Evolutionary conservation across 306 rosid genomes (phyloP).

Genomic region (Citrullus mucosospermus): DNA sequence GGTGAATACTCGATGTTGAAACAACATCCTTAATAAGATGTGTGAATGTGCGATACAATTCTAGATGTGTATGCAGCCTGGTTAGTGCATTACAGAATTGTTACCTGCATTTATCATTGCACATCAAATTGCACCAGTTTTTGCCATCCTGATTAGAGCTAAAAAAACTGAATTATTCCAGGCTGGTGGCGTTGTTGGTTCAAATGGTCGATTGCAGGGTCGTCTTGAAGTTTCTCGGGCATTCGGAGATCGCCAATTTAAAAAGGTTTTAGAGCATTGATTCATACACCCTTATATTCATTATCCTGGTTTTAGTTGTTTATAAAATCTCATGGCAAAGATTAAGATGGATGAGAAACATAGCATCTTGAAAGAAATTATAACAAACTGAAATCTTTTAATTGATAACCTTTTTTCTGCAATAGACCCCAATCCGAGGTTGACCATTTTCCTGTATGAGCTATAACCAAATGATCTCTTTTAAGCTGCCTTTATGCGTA

Average conservation of each 20-base stretch:
- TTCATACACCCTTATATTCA: not conserved
- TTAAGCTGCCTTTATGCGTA: not conserved
- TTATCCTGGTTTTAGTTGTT: not conserved
- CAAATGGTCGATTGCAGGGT: conserved; percentile 81
- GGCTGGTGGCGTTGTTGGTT: conserved; percentile 80
- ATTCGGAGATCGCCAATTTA: conserved; percentile 81
- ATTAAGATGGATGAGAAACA: not conserved
- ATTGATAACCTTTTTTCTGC: not conserved
- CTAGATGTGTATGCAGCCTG: not conserved
- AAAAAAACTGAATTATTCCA: conserved; percentile 12
- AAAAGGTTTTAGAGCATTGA: conserved; percentile 38
- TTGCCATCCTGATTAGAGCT: not conserved
- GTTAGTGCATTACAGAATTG: not conserved
- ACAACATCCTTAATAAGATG: no score
- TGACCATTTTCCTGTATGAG: not conserved
- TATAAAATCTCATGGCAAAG: not conserved
- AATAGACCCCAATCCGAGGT: not conserved
- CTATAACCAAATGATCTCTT: not conserved
- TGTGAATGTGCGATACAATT: not conserved
- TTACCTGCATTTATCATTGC: not conserved
- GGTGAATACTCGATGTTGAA: no score
- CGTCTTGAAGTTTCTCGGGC: conserved; percentile 90
- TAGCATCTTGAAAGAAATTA: not conserved
- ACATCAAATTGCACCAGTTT: not conserved
- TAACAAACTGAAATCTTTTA: not conserved